These are phyloP conservation scores for Leucocoprinus birnbaumii DNA, from an alignment of 768 basidiomycete species.

Conservation along the genomic window DNA sequence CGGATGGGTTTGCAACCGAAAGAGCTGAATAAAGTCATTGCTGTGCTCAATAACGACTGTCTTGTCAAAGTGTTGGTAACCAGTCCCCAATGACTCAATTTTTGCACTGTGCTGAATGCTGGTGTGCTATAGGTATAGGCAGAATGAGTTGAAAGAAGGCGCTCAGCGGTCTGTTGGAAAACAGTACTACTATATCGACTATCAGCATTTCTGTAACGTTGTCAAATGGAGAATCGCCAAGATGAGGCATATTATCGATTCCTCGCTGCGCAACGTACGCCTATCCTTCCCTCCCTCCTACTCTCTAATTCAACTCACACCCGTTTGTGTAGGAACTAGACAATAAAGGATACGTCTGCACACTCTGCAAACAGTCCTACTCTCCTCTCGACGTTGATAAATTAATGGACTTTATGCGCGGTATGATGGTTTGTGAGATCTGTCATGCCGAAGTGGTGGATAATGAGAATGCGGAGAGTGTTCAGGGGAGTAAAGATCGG, in stretches of 20 bases:
- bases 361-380: conserved; percentile 82
- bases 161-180: conserved; percentile 84
- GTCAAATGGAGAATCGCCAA: conserved; percentile 96
- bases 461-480: conserved; percentile 87
- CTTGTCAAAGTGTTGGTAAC: conserved; percentile 70
- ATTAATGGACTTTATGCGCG: conserved; percentile 68
- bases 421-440: conserved; percentile 80
- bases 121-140: conserved; percentile 72
- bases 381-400: conserved; percentile 82
- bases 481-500: conserved; percentile 83
- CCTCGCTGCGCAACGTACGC: conserved; percentile 82
- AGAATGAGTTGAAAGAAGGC: conserved; percentile 89
- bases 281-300: not conserved
- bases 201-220: conserved; percentile 93
- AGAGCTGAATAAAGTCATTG: conserved; percentile 88
- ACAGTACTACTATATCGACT: conserved; percentile 96
- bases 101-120: too few relatives aligned
- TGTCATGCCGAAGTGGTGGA: conserved; percentile 86
- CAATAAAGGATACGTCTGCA: conserved; percentile 97
- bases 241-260: conserved; percentile 89
- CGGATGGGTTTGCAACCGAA: conserved; percentile 87
- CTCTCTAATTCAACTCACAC: not conserved
- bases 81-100: too few relatives aligned
- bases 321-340: conserved; percentile 86
- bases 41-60: conserved; percentile 73